Conservation (phyloP, 768 basidiomycete species). For the Rhodocollybia butyracea region DNA sequence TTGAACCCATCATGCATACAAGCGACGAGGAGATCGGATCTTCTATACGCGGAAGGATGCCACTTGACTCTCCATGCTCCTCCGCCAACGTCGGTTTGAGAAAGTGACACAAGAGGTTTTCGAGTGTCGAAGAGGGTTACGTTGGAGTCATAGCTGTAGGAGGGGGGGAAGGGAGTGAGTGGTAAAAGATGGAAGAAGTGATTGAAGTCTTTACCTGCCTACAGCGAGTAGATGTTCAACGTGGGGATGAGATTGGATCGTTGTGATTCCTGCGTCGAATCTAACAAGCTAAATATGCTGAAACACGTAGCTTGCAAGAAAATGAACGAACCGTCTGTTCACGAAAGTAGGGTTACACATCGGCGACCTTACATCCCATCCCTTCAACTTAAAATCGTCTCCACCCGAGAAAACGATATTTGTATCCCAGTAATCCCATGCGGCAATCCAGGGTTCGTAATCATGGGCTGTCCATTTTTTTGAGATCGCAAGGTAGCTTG, state of each 20-base stretch:
- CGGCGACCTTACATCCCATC: slow-evolving; percentile 82
- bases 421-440: slow-evolving; percentile 86
- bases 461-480: slow-evolving; percentile 86
- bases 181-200: background rate
- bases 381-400: slow-evolving; percentile 87
- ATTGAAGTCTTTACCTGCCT: slow-evolving; percentile 61
- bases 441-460: slow-evolving; percentile 90
- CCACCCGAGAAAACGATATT: slow-evolving; percentile 70
- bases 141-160: slow-evolving; percentile 72
- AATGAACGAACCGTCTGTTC: slow-evolving; percentile 60
- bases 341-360: slow-evolving; percentile 56
- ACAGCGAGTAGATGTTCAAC: slow-evolving; percentile 82
- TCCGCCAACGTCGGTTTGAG: slow-evolving; percentile 65
- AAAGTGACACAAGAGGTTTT: slow-evolving; percentile 55
- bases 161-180: background rate
- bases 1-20: slow-evolving; percentile 99
- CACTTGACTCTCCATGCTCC: slow-evolving; percentile 97
- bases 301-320: background rate
- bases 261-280: slow-evolving; percentile 91
- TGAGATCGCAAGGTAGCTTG: slow-evolving; percentile 23
- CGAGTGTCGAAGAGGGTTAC: slow-evolving; percentile 84
- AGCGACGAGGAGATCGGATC: slow-evolving; percentile 80
- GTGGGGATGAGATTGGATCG: slow-evolving; percentile 81
- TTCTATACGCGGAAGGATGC: slow-evolving; percentile 74
- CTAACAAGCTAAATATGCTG: slow-evolving; percentile 34